Evolutionary conservation across 192 early-diverging fungal species (phyloP), one percentile per base, ranked within the genome.

Genomic region (Kickxella alabastrina): DNA sequence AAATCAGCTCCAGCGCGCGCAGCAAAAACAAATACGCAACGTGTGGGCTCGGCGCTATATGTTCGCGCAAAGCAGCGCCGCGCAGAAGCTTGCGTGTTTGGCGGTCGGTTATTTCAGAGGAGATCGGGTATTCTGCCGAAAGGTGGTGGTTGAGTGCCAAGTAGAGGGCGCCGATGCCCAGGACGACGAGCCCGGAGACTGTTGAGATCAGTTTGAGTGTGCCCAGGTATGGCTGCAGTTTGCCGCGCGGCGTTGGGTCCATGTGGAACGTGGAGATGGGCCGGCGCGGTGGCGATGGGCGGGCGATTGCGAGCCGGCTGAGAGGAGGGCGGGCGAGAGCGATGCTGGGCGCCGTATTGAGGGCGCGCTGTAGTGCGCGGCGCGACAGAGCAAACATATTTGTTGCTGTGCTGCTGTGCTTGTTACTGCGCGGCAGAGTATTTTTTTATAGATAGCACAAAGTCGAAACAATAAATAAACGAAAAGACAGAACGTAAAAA

Each of bases 21-120:
- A 73, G 37, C 34, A 73, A 26, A 14, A 73, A 73, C 57, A 65
- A 15, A 12, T 73, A 73, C 24, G 69, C 69, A 10, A 65, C 44
- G 10, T 51, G 58, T 12, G 69, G 45, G 38, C 65, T 59, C 3
- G 69, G 69, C 31, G 63, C 69, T n/a, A 73, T 29, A 29, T 65
- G 58, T 47, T 73, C 69, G 29, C 69, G 62, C 47, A 73, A 12
- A 17, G 62, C 53, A 1, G 69, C 69, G 0, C 69, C 69, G 15
- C 69, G 62, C 36, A 73, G 36, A 2, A 73, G 40, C 26, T 25
- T 40, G 10, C 69, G 62, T 18, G 62, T 73, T 25, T 47, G 57
- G 10, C 22, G 21, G 19, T 28, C 28, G 4, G 42, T 56, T 7
- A 73, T 43, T 24, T 36, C 47, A 0, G 57, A 10, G 6, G 52